Percentiles rank a stretch among this genome's conserved stretches.
Conservation (phyloP, 345 rosid genomes). For the Eucalyptus regnans region DNA sequence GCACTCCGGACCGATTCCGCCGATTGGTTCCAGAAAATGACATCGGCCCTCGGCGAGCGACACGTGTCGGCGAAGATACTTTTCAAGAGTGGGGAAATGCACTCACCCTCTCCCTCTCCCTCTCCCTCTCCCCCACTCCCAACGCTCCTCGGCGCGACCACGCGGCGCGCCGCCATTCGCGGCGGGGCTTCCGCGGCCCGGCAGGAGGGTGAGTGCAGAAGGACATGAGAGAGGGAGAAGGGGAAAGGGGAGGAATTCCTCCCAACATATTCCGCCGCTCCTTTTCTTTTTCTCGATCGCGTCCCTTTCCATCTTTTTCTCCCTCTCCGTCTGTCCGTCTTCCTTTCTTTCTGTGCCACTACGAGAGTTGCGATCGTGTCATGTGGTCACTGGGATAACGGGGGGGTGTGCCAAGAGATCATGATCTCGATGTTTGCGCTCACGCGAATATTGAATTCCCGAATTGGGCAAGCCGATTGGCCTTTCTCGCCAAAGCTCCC, state of each 20-base stretch:
- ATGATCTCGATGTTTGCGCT: not conserved
- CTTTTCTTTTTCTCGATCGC: not conserved
- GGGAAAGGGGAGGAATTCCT: not conserved
- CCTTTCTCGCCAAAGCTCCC: not conserved
- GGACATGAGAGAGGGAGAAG: not conserved
- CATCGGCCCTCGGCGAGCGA: accelerated
- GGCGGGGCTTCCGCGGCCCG: not conserved
- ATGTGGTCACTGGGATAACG: not conserved
- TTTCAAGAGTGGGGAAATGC: not conserved
- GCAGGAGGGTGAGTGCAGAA: not conserved
- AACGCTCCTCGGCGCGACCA: not conserved
- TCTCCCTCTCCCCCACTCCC: not conserved
- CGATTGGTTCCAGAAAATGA: not conserved
- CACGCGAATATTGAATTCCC: not conserved
- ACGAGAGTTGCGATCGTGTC: not conserved
- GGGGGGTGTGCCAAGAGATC: not conserved
- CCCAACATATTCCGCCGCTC: not conserved
- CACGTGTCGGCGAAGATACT: not conserved
- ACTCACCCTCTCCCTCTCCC: not conserved
- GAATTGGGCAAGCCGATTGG: not conserved
- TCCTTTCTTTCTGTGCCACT: not conserved
- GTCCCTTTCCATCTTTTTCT: not conserved
- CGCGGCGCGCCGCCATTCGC: not conserved
- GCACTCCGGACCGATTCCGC: not conserved
- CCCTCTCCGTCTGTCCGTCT: not conserved